Percentiles rank a stretch among this genome's conserved stretches.
phyloP scores from a whole-genome alignment of 225 moss, liverwort and hornwort genomes.

The Rhytidiadelphus loreus region DNA sequence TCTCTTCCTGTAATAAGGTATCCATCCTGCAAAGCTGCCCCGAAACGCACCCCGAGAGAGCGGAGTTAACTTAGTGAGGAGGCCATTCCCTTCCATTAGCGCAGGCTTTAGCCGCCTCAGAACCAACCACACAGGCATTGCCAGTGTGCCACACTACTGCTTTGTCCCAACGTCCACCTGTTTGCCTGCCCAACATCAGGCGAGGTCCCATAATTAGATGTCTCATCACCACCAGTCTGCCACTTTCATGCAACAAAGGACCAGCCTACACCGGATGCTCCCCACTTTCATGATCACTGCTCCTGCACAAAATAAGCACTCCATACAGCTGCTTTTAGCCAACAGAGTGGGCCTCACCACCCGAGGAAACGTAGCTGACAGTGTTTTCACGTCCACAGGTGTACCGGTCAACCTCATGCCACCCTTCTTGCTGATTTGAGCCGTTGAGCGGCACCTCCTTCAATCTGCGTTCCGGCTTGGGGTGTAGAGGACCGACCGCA shows the following conservation, averaged over 20 bases:
- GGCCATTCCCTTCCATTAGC: neutral
- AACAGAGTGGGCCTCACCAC: constrained; percentile 2
- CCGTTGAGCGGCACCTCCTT: neutral
- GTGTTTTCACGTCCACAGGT: neutral
- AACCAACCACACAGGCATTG: neutral
- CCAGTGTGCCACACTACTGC: neutral
- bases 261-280: neutral
- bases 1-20: neutral
- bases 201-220: neutral
- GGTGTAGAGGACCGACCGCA: neutral
- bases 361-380: neutral
- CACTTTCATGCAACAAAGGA: neutral
- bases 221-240: neutral
- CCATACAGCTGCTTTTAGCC: neutral
- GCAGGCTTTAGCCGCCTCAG: neutral
- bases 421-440: neutral
- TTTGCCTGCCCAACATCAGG: neutral
- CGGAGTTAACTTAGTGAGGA: neutral
- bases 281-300: neutral
- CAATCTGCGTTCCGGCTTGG: neutral
- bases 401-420: neutral
- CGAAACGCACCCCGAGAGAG: neutral
- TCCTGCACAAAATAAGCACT: neutral
- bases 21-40: neutral
- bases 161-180: neutral